Evolutionary conservation across 2,329 filamentous ascomycete genomes (phyloP).

Genomic region (Macrophomina phaseolina): DNA sequence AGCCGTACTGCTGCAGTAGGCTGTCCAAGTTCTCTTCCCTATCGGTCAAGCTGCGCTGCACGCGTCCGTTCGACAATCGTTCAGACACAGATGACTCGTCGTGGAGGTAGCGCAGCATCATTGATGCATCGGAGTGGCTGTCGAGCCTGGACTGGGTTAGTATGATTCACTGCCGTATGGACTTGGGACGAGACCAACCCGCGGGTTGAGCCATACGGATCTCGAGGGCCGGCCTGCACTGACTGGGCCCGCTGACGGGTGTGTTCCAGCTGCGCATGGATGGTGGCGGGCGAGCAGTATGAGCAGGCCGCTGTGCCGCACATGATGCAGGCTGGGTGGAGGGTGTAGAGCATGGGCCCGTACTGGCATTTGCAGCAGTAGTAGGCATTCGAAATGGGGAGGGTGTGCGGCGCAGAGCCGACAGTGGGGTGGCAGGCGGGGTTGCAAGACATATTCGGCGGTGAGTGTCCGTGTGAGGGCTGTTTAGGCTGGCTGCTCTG

Average conservation of each 20-base stretch:
- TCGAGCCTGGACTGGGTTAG: not conserved
- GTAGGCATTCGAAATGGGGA: not conserved
- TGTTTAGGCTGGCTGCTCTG: not conserved
- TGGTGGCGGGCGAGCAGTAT: not conserved
- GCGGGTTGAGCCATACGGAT: slow-evolving; percentile 2
- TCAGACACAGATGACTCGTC: not conserved
- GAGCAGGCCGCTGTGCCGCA: not conserved
- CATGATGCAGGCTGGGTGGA: slow-evolving; percentile 7
- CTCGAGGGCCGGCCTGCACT: not conserved
- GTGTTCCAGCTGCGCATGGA: not conserved
- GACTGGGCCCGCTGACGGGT: not conserved
- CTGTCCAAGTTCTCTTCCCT: not conserved
- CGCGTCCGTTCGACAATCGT: not conserved
- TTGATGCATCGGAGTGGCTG: not conserved
- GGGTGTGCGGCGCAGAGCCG: not conserved
- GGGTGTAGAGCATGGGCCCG: not conserved
- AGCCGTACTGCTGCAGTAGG: not conserved
- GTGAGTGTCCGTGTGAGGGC: not conserved
- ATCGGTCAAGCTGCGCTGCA: not conserved
- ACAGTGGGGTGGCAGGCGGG: not conserved
- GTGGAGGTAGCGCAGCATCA: slow-evolving; percentile 7
- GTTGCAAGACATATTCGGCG: not conserved
- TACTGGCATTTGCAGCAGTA: slow-evolving; percentile 12
- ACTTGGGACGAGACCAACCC: not conserved
- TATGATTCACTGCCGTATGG: not conserved